Base-by-base conservation (phyloP, 805 yeast species). In the Yamadazyma olivae region DNA sequence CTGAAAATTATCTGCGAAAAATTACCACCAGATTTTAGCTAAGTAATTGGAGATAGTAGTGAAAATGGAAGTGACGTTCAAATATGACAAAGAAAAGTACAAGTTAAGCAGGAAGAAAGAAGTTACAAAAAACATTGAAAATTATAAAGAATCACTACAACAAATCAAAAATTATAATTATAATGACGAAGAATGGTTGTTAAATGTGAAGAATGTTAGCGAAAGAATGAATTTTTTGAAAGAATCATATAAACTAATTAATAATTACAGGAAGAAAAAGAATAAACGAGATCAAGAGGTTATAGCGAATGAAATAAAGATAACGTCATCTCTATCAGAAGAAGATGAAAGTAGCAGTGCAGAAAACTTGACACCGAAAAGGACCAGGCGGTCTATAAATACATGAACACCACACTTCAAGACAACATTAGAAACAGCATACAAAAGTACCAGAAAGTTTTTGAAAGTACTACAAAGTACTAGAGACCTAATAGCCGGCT, bases 171-270 rank as follows among this genome's bases (percentile, higher is more conserved):
- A 33, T 17, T 41, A 44, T 30, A 26, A 24, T 12, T 14, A 5
- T 5, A 31, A 41, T 12, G 44, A 44, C 2, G 30, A 14, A 17
- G 41, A 41, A 12, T 61, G 67, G 67, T 28, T 44, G 31, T 35
- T 43, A 12, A 50, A 55, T 43, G 39, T 54, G 6, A 43, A 44
- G 30, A 41, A 43, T 27, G 54, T 61, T 4, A 43, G 55, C 33
- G 57, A 56, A 26, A 36, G 62, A 30, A 40, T 61, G 17, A 53
- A 50, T 32, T 43, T 57, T 16, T 47, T 63, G 24, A 52, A 51
- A 32, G 66, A 59, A 30, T 46, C 53, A 2, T 59, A 56, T 38
- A 49, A 44, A 29, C 38, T 59, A 2, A 46, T 59, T 3, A 60
- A 51, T 22, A 26, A 41, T 6, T 36, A 54, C 28, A 55, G 48